Evolutionary conservation across 2,329 filamentous ascomycete species (phyloP).

Genomic region (Didymellaceae sp.): DNA sequence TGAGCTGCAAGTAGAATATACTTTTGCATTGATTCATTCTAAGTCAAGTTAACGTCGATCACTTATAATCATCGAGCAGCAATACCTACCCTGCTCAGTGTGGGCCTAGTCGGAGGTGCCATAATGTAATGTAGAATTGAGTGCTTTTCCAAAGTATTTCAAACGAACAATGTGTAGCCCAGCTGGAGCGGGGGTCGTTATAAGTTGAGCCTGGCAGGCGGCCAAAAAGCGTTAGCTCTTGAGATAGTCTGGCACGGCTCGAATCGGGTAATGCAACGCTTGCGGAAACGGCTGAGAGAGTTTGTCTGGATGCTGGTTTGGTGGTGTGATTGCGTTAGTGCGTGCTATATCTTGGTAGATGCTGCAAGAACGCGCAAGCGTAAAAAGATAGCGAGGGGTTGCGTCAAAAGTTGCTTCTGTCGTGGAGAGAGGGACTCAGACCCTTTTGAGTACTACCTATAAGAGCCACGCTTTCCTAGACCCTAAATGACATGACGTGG

Average conservation of each 20-base stretch:
- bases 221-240: constrained; percentile 24
- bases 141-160: background rate
- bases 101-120: constrained; percentile 29
- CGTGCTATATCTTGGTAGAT: constrained; percentile 20
- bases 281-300: constrained; percentile 17
- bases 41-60: constrained; percentile 18
- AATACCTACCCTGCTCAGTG: constrained; percentile 33
- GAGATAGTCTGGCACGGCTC: constrained; percentile 15
- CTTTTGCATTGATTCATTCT: constrained; percentile 46
- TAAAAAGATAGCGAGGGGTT: constrained; percentile 6
- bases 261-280: constrained; percentile 20
- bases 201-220: constrained; percentile 5
- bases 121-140: constrained; percentile 13
- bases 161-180: background rate
- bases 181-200: constrained; percentile 24
- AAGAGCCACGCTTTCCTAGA: constrained; percentile 25
- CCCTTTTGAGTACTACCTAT: constrained; percentile 20
- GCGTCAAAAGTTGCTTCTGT: constrained; percentile 2
- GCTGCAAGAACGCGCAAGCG: constrained; percentile 22
- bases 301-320: constrained; percentile 21
- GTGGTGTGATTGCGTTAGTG: constrained; percentile 22
- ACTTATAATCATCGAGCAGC: background rate
- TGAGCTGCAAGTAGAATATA: constrained; percentile 51
- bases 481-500: constrained; percentile 37
- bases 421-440: constrained; percentile 1